These are phyloP conservation scores for Pterocarpus macrocarpus DNA, from an alignment of 306 rosid genomes.

Conservation along the genomic window DNA sequence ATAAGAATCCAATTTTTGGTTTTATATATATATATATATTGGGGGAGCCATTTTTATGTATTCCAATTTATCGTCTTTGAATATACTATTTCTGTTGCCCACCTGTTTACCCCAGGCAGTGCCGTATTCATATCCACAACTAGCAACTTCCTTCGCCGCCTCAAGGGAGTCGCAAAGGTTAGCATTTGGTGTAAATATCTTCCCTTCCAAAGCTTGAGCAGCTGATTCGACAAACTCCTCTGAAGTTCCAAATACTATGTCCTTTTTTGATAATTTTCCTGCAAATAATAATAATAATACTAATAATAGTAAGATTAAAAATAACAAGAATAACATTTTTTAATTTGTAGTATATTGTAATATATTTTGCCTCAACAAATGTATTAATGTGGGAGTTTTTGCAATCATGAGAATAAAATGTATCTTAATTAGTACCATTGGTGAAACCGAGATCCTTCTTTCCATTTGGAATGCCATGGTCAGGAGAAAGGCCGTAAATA, in stretches of 20 bases:
- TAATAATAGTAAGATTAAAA: background rate
- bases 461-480: background rate
- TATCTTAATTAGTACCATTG: background rate
- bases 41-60: no score
- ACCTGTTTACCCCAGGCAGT: constrained; percentile 79
- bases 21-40: no score
- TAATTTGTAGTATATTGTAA: background rate
- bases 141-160: constrained; percentile 59
- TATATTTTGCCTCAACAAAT: background rate
- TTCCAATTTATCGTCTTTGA: no score
- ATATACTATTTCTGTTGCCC: background rate
- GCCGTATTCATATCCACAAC: constrained; percentile 59
- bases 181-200: background rate
- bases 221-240: constrained; percentile 53
- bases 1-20: no score
- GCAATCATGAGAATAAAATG: no score
- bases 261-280: constrained; percentile 47
- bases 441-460: background rate
- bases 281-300: background rate
- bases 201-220: constrained; percentile 52
- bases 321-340: background rate
- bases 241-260: constrained; percentile 57
- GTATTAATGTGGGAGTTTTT: background rate
- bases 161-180: constrained; percentile 36
- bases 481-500: constrained; percentile 62